Base-by-base conservation (phyloP, 257 asterid species). In the Forsythia suspensa region DNA sequence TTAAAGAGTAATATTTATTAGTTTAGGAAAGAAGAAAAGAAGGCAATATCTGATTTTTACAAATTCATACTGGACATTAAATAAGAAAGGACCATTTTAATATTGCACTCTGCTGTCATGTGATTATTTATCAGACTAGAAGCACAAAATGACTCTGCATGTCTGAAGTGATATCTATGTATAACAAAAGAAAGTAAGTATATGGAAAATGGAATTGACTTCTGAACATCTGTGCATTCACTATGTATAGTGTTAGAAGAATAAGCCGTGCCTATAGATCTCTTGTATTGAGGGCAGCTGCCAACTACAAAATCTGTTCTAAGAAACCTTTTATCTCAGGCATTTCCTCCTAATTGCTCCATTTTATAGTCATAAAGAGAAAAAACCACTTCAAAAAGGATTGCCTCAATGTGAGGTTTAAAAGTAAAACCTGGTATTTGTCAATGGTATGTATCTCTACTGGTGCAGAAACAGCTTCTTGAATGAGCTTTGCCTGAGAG, bases 381-480 rank as follows among this genome's bases (percentile, higher is more conserved):
- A n/a, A 11, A 57, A 73, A 38, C 15, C n/a, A 3, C 39, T 63
- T 63, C 8, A 24, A 24, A 61, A 63, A 29, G 70, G 36, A 24
- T 63, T 63, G 16, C 36, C 70, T 37, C 36, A 10, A 63, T 8
- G 24, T 0, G 75, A 51, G 78, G 70, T 18, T 4, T 24, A 21
- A 9, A 51, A 74, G 69, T n/a, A 72, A 77, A 46, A 95, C 99
- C 99, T 95, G 99, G 85, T 95, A 95, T 85, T 92, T 95, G 86
- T 95, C 99, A 71, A 95, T 93, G 74, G 99, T 95, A 76, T 95
- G 97, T 85, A 90, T 88, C 91, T 95, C 99, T 81, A 95, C 95
- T 46, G 89, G 86, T 44, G 88, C 84, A 39, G 93, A 82, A 82
- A 91, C 88, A 80, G 87, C 80, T 85, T 82, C 90, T 57, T 83